Conservation (phyloP, 805 yeast genomes). For the Candida stauntonica region DNA sequence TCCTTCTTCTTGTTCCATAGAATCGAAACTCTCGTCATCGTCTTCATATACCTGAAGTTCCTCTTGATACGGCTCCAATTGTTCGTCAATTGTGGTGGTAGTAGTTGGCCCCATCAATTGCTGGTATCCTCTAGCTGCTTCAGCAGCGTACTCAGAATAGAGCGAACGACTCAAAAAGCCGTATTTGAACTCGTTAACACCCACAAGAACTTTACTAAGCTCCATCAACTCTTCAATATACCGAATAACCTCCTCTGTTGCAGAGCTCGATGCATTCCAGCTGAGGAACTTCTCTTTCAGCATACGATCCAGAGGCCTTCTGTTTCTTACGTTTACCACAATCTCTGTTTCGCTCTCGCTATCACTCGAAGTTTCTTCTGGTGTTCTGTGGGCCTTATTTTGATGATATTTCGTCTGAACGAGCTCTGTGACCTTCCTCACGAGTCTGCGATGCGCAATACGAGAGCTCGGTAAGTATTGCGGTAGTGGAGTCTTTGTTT, state of each 20-base stretch:
- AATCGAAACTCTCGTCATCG: constrained; percentile 6
- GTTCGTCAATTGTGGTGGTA: neutral
- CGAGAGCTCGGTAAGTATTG: constrained; percentile 47
- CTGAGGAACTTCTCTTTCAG: constrained; percentile 38
- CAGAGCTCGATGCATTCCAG: constrained; percentile 50
- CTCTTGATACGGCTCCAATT: neutral
- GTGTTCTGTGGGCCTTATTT: neutral
- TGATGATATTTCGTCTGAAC: constrained; percentile 26
- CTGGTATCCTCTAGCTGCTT: constrained; percentile 34
- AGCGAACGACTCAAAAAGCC: constrained; percentile 48
- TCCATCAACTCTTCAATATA: constrained; percentile 43
- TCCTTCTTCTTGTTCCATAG: constrained; percentile 8
- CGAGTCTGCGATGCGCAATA: constrained; percentile 42
- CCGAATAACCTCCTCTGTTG: constrained; percentile 45
- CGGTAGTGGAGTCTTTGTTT: constrained; percentile 43
- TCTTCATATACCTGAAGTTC: neutral
- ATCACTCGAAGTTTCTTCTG: constrained; percentile 2
- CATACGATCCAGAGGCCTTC: constrained; percentile 15
- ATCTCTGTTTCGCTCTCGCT: constrained; percentile 26
- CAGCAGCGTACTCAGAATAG: constrained; percentile 38
- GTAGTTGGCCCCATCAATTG: constrained; percentile 11
- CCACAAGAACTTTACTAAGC: constrained; percentile 40
- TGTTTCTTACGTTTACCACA: constrained; percentile 10
- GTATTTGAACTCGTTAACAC: constrained; percentile 45
- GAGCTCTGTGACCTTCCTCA: constrained; percentile 38